Base-by-base conservation (phyloP, 306 rosid species). In the Prunus kanzakura region DNA sequence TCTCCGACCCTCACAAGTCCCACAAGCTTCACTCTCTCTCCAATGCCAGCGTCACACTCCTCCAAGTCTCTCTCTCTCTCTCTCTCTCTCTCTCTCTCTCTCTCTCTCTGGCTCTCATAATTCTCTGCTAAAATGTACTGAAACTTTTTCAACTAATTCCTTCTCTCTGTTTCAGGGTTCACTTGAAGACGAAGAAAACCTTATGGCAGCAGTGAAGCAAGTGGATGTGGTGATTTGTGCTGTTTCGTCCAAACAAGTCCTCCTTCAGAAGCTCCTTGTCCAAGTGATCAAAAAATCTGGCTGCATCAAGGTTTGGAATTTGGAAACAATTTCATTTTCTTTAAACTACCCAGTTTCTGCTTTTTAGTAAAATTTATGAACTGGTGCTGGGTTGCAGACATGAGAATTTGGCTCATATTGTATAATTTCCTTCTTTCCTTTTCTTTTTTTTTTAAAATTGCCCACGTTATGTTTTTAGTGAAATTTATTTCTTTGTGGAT, bases 171-270 rank as follows among this genome's bases (percentile, higher is more conserved):
- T 62, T 64, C 65, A 86, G 88, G 98, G 98, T 69, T 91, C 95
- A 12, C 86, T 93, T 30, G 79, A 88, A 38, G 98, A 93, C 41
- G 96, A 89, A 84, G 81, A 81, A 19, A 84, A 91, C 78, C 83
- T 93, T 20, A n/a, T 78, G 43, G 86, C 87, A 49, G 93, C 96
- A 5, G 82, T 89, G 11, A 88, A 82, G 76, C 86, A 79, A 64
- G 98, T 93, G n/a, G 98, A 93, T 74, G 97, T 89, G 30, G 92
- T 93, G 0, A 86, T 93, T 72, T 93, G 84, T 49, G 92, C 97
- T 67, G 91, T 93, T 79, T 80, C 92, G 7, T 50, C 89, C 47
- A 73, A 65, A 63, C 91, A 84, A 15, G 83, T 79, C 54, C 79
- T 72, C 9, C 76, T 64, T 18, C 98, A 93, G 83, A 87, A 86